phyloP scores from a whole-genome alignment of 139 green algal species.

The Ostreobium quekettii region DNA sequence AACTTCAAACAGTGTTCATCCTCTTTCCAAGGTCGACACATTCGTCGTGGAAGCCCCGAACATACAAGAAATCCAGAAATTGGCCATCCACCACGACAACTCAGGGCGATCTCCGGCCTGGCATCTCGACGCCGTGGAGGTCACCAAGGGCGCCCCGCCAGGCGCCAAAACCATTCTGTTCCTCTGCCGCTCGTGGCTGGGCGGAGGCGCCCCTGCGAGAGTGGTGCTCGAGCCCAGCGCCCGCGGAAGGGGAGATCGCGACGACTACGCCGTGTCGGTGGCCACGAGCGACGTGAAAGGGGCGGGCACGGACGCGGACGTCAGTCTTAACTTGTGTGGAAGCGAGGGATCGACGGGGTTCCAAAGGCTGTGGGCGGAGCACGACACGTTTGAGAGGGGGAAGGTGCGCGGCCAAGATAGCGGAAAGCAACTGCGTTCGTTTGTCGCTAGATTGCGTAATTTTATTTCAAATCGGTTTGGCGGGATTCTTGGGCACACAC shows the following conservation, averaged over 20 bases:
- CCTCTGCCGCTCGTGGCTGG: not conserved
- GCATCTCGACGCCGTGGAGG: conserved; percentile 40
- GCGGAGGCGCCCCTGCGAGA: not conserved
- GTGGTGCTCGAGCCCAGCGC: not conserved
- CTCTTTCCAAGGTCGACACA: too few relatives aligned
- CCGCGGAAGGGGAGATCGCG: not conserved
- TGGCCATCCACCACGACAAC: conserved; percentile 44
- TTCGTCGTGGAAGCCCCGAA: not conserved
- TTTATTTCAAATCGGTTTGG: too few relatives aligned
- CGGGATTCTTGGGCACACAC: too few relatives aligned
- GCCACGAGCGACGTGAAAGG: conserved; percentile 33
- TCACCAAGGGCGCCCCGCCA: conserved; percentile 22
- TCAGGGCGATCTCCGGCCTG: conserved; percentile 33
- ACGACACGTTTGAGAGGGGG: conserved; percentile 34
- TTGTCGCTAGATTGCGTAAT: too few relatives aligned
- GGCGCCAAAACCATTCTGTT: not conserved
- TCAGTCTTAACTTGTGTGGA: conserved; percentile 37
- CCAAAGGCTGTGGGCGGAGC: conserved; percentile 13
- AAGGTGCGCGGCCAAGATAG: conserved; percentile 1
- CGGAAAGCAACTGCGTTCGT: too few relatives aligned
- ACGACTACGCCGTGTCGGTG: conserved; percentile 23
- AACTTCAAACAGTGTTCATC: too few relatives aligned
- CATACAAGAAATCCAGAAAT: conserved; percentile 23
- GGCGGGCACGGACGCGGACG: conserved; percentile 44
- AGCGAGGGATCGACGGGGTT: conserved; percentile 16